Evolutionary conservation across 1,284 basidiomycete genomes (phyloP).

Genomic region (Moniliophthora roreri): DNA sequence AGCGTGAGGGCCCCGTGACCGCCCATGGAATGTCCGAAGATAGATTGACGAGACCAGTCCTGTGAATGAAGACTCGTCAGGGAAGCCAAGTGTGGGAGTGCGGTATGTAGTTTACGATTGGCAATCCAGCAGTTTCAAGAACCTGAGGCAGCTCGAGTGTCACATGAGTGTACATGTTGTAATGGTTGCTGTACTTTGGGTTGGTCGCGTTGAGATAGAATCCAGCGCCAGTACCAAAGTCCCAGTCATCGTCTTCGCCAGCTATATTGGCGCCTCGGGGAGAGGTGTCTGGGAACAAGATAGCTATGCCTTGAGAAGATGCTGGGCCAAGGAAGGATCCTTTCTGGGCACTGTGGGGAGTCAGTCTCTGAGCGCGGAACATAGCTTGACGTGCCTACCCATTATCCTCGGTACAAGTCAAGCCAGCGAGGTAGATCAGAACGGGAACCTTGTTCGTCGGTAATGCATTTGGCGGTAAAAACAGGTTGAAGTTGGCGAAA

Average conservation of each 20-base stretch:
- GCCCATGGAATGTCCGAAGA: slow-evolving; percentile 90
- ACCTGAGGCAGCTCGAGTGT: slow-evolving; percentile 81
- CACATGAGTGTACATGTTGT: slow-evolving; percentile 89
- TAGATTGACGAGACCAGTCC: slow-evolving; percentile 73
- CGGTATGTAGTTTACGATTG: slow-evolving; percentile 47
- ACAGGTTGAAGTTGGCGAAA: slow-evolving; percentile 86
- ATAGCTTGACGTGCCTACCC: slow-evolving; percentile 49
- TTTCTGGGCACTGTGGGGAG: slow-evolving; percentile 73
- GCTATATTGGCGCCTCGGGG: slow-evolving; percentile 91
- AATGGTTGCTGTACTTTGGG: slow-evolving; percentile 78
- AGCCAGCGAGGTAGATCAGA: slow-evolving; percentile 88
- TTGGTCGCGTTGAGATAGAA: slow-evolving; percentile 92
- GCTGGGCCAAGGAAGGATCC: slow-evolving; percentile 83
- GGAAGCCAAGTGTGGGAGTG: background rate
- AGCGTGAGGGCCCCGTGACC: slow-evolving; percentile 94
- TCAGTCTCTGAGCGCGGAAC: slow-evolving; percentile 6
- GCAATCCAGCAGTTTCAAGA: slow-evolving; percentile 68
- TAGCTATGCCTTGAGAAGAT: slow-evolving; percentile 80
- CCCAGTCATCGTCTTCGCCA: slow-evolving; percentile 88
- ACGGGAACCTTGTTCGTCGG: slow-evolving; percentile 68
- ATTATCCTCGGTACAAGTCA: slow-evolving; percentile 97
- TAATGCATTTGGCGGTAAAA: slow-evolving; percentile 69
- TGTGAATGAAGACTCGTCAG: slow-evolving; percentile 23
- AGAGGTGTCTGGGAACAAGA: slow-evolving; percentile 96
- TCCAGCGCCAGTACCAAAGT: slow-evolving; percentile 92